A percentile compares a stretch with the other conserved stretches of the same genome.
These are phyloP conservation scores for Botrytis elliptica DNA, from an alignment of 2,329 filamentous ascomycete species.

Conservation along the genomic window DNA sequence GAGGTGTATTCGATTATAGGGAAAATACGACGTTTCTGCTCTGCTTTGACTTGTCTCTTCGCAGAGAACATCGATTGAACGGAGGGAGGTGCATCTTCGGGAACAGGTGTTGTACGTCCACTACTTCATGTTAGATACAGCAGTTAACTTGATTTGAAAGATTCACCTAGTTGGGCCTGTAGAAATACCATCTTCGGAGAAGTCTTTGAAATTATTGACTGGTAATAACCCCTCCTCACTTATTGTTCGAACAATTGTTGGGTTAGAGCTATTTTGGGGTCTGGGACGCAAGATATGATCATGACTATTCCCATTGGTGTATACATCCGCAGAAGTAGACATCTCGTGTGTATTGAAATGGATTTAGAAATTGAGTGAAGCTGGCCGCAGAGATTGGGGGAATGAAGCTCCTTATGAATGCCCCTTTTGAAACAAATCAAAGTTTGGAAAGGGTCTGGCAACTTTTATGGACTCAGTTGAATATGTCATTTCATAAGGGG, in stretches of 20 bases:
- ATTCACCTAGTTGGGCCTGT: slow-evolving; percentile 25
- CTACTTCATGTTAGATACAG: slow-evolving; percentile 46
- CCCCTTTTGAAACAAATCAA: slow-evolving; percentile 19
- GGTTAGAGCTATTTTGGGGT: slow-evolving; percentile 34
- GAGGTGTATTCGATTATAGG: slow-evolving; percentile 89
- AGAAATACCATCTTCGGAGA: slow-evolving; percentile 27
- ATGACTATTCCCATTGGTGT: slow-evolving; percentile 34
- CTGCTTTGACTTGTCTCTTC: slow-evolving; percentile 77
- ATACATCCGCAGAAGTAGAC: slow-evolving; percentile 36
- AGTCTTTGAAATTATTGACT: slow-evolving; percentile 22
- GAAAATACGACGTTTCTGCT: slow-evolving; percentile 81
- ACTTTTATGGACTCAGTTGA: slow-evolving; percentile 4
- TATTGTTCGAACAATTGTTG: slow-evolving; percentile 31
- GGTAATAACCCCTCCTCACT: slow-evolving; percentile 32
- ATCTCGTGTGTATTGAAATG: slow-evolving; percentile 27
- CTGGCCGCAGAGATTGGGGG: slow-evolving; percentile 1
- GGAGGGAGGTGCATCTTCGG: slow-evolving; percentile 90
- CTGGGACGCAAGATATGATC: slow-evolving; percentile 38
- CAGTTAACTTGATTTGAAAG: too few relatives aligned
- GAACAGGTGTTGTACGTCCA: slow-evolving; percentile 78
- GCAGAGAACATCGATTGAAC: slow-evolving; percentile 81
- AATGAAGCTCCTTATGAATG: slow-evolving; percentile 8
- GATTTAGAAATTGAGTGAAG: not conserved
- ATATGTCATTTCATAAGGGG: slow-evolving; percentile 6
- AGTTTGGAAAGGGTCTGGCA: not conserved